A percentile compares a stretch with the other conserved stretches of the same genome.
Conservation (phyloP, 768 basidiomycete genomes). For the Suillus alpinus region DNA sequence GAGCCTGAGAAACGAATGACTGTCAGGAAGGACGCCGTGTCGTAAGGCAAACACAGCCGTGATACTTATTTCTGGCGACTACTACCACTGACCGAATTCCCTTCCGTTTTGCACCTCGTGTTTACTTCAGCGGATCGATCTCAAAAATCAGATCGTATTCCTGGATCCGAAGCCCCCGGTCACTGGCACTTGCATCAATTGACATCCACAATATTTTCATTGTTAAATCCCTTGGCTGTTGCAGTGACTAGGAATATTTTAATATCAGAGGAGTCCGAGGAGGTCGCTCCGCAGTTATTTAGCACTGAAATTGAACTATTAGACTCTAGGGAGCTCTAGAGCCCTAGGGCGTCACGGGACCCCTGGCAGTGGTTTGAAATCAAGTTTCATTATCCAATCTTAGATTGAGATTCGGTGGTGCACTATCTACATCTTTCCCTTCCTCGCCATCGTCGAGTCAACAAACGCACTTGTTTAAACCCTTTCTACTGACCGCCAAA, state of each 20-base stretch:
- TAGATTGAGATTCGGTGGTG: not conserved
- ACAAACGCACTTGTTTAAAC: not conserved
- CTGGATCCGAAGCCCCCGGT: not conserved
- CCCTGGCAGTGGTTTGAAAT: not conserved
- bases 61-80: not conserved
- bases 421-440: conserved; percentile 15
- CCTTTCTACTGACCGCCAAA: not conserved
- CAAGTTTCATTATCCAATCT: not conserved
- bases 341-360: not conserved
- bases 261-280: not conserved
- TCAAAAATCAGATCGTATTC: not conserved
- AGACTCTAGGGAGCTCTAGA: not conserved
- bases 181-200: not conserved
- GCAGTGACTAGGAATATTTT: too few relatives aligned
- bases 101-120: not conserved
- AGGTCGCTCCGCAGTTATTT: not conserved
- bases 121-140: not conserved
- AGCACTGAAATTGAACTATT: not conserved
- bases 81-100: not conserved
- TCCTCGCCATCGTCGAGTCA: conserved; percentile 16
- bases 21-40: not conserved
- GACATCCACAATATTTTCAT: not conserved
- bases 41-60: not conserved
- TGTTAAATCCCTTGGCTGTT: not conserved
- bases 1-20: conserved; percentile 15